Conservation (phyloP, 1,284 basidiomycete species). For the Cryptococcus sp. region DNA sequence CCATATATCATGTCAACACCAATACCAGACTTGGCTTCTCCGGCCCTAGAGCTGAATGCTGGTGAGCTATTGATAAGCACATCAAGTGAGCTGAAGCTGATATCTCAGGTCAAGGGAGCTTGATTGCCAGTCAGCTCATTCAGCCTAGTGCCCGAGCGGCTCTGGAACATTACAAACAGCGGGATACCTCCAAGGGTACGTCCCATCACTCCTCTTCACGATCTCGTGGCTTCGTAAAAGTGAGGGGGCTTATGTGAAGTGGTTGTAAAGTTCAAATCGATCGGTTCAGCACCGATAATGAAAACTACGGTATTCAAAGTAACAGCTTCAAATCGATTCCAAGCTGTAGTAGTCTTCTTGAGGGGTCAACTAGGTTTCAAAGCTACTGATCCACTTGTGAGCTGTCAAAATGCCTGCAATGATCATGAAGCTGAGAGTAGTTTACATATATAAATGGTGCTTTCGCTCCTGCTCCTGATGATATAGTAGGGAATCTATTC, state of each 20-base stretch:
- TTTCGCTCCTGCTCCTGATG: conserved; percentile 89
- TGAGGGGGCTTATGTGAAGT: conserved; percentile 55
- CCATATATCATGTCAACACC: conserved; percentile 1
- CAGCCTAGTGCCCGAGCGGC: conserved; percentile 56
- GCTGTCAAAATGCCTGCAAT: conserved; percentile 35
- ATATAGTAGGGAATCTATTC: conserved; percentile 74
- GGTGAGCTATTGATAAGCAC: conserved; percentile 7
- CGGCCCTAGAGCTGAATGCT: conserved; percentile 9
- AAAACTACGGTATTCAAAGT: conserved; percentile 98
- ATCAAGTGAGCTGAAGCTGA: not conserved
- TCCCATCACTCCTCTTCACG: not conserved
- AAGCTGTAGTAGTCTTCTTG: conserved; percentile 91
- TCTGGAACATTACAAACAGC: conserved; percentile 76
- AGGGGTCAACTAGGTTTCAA: conserved; percentile 88
- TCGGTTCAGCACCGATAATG: conserved; percentile 98
- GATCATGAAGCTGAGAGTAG: conserved; percentile 49
- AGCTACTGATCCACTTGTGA: conserved; percentile 76
- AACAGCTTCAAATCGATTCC: conserved; percentile 88
- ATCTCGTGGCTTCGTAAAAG: too few species aligned
- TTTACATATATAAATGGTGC: conserved; percentile 99
- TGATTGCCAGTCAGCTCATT: conserved; percentile 9
- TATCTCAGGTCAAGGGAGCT: not conserved
- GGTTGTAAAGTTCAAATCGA: conserved; percentile 94
- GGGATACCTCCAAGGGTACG: conserved; percentile 74
- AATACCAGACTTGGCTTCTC: conserved; percentile 22